Percentiles rank a stretch among this genome's conserved stretches.
phyloP scores from a whole-genome alignment of 495 filamentous ascomycete genomes.

The Thermochaetoides thermophila region DNA sequence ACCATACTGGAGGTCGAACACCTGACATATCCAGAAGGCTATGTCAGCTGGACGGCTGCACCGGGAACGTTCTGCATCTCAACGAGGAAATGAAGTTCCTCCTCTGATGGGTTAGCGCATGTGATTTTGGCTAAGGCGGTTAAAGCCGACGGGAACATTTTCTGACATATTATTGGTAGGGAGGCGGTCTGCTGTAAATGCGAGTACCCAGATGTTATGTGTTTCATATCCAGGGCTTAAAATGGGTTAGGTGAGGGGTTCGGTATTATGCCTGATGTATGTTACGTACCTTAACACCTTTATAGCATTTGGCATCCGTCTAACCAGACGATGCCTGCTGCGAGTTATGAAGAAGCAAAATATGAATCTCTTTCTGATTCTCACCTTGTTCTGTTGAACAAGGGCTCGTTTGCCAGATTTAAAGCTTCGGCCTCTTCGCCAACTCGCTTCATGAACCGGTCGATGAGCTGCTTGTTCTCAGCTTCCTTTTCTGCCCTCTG shows the following conservation, averaged over 20 bases:
- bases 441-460: slow-evolving; percentile 82
- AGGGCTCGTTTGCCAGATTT: slow-evolving; percentile 46
- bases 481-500: slow-evolving; percentile 46
- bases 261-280: too few species aligned
- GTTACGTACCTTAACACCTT: too few species aligned
- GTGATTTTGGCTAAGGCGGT: not conserved
- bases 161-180: too few species aligned
- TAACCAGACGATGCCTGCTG: not conserved
- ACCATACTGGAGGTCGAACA: slow-evolving; percentile 57
- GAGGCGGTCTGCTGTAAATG: too few species aligned
- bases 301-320: too few species aligned
- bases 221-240: too few species aligned
- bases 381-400: slow-evolving; percentile 7
- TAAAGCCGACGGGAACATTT: too few species aligned
- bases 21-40: slow-evolving; percentile 61
- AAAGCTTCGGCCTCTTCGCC: slow-evolving; percentile 74
- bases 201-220: too few species aligned
- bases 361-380: too few species aligned
- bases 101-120: not conserved
- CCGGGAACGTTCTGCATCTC: slow-evolving; percentile 78
- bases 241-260: too few species aligned
- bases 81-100: slow-evolving; percentile 47
- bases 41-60: slow-evolving; percentile 83
- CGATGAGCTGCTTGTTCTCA: slow-evolving; percentile 82
- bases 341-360: too few species aligned